Conservation (phyloP, 2,329 filamentous ascomycete genomes). For the Fusarium chaquense region DNA sequence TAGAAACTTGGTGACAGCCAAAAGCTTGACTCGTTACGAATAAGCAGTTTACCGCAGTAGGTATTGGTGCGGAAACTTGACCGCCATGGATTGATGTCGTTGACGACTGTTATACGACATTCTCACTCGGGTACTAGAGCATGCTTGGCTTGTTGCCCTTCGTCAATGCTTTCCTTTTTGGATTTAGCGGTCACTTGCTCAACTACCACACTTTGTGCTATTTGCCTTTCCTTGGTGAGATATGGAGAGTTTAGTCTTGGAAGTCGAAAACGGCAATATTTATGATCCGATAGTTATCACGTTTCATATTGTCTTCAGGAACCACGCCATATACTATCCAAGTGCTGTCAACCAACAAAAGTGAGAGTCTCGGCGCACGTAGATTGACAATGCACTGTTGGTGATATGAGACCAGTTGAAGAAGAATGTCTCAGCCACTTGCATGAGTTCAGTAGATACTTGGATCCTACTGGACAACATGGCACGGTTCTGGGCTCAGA, state of each 20-base stretch:
- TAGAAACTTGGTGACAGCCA: not conserved
- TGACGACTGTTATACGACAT: not conserved
- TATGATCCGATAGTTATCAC: not conserved
- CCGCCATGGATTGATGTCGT: not conserved
- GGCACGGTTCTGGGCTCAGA: not conserved
- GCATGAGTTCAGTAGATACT: not conserved
- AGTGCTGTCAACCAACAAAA: not conserved
- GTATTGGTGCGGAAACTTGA: not conserved
- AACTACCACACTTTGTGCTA: accelerated
- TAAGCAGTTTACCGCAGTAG: not conserved
- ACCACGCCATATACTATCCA: not conserved
- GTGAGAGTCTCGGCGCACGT: not conserved
- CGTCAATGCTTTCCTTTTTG: not conserved
- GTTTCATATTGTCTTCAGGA: not conserved
- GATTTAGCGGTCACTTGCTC: not conserved
- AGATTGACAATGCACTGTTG: not conserved
- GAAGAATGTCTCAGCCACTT: not conserved
- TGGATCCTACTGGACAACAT: too few species aligned
- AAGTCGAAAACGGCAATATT: not conserved
- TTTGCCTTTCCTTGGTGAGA: not conserved
- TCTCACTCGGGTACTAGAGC: accelerated
- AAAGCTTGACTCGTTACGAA: not conserved
- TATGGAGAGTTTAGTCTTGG: too few species aligned
- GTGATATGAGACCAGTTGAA: not conserved
- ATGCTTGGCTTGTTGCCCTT: not conserved